phyloP scores from a whole-genome alignment of 495 filamentous ascomycete genomes.

The Hyaloscypha variabilis region DNA sequence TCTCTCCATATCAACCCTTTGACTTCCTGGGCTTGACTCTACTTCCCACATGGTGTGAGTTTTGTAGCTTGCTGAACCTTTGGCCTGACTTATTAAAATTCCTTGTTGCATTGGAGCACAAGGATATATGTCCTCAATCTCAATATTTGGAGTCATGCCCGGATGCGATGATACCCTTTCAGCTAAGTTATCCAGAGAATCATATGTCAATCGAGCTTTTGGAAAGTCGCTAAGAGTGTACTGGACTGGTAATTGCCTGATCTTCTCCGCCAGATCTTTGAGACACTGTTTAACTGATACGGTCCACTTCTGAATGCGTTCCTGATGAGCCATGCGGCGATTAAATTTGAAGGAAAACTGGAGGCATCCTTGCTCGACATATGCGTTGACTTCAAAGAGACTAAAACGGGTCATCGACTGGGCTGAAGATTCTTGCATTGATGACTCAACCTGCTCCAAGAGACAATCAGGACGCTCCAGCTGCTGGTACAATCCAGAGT shows the following conservation, averaged over 20 bases:
- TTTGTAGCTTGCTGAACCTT: conserved; percentile 43
- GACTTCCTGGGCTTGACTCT: conserved; percentile 1
- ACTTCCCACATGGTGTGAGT: conserved; percentile 2
- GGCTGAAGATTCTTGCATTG: conserved; percentile 33
- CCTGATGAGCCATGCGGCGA: conserved; percentile 34
- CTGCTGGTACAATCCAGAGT: conserved; percentile 46
- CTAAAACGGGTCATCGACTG: conserved; percentile 31
- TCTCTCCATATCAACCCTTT: conserved; percentile 39
- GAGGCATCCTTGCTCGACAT: conserved; percentile 25
- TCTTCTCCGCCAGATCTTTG: conserved; percentile 37
- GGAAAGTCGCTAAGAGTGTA: conserved; percentile 34
- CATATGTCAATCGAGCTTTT: conserved; percentile 34
- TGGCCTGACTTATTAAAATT: conserved; percentile 54
- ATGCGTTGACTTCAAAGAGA: conserved; percentile 35
- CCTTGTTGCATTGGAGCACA: conserved; percentile 74
- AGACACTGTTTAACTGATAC: conserved; percentile 28
- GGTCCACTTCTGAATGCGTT: conserved; percentile 39
- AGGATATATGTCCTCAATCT: conserved; percentile 60
- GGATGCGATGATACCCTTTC: conserved; percentile 26
- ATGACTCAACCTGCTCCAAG: too few relatives aligned
- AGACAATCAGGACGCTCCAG: conserved; percentile 28
- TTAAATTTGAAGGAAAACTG: conserved; percentile 37
- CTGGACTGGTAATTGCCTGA: conserved; percentile 44
- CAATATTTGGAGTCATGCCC: conserved; percentile 40
- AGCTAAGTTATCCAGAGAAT: conserved; percentile 15